Percentiles rank a stretch among this genome's conserved stretches.
These are phyloP conservation scores for Agapanthus africanus DNA, from an alignment of 106 monocot species.

Conservation along the genomic window DNA sequence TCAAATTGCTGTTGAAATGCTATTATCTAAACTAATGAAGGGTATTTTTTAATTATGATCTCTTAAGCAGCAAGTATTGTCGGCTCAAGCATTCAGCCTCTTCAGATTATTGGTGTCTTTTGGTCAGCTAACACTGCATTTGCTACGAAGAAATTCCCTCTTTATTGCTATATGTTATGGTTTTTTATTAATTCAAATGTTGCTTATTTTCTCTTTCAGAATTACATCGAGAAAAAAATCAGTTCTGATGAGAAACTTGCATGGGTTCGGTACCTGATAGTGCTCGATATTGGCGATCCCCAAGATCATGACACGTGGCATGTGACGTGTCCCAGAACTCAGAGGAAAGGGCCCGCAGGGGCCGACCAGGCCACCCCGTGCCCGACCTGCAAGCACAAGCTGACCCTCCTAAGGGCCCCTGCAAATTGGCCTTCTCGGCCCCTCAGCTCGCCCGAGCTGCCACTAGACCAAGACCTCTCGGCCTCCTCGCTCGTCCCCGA, in stretches of 20 bases:
- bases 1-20: not conserved
- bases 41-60: not conserved
- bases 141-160: not conserved
- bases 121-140: conserved; percentile 18
- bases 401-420: no score
- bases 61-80: conserved; percentile 54
- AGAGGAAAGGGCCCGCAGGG: no score
- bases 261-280: conserved; percentile 39
- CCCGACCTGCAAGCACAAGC: no score
- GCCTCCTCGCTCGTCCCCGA: no score
- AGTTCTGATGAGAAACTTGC: conserved; percentile 32
- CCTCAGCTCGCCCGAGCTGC: no score
- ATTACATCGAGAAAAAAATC: conserved; percentile 37
- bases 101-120: conserved; percentile 31
- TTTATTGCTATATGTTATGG: not conserved
- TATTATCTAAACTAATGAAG: not conserved
- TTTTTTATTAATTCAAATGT: conserved; percentile 4
- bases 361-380: no score
- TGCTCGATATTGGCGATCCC: no score
- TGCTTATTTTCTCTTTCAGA: conserved; percentile 21
- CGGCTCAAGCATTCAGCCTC: conserved; percentile 54
- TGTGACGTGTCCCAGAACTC: no score
- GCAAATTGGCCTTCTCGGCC: no score
- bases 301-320: no score
- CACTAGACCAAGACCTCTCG: no score